These are phyloP conservation scores for Diaporthe destruens DNA, from an alignment of 2,329 filamentous ascomycete species.

Conservation along the genomic window DNA sequence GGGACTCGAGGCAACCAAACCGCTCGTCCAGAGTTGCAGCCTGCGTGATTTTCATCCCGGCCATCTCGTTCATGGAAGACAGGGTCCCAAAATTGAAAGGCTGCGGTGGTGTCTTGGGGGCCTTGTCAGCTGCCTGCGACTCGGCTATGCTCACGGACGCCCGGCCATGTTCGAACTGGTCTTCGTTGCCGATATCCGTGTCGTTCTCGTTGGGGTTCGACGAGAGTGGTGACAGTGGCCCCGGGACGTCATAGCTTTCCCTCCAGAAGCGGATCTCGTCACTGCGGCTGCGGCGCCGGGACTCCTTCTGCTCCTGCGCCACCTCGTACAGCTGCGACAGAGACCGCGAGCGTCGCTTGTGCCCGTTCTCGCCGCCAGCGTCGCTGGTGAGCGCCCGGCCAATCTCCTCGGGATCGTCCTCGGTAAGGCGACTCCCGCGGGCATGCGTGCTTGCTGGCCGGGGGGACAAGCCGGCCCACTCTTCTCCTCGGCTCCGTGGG, in stretches of 20 bases:
- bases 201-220: conserved; percentile 49
- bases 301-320: conserved; percentile 49
- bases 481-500: conserved; percentile 56
- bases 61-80: conserved; percentile 59
- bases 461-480: conserved; percentile 68
- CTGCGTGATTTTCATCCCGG: conserved; percentile 70
- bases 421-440: conserved; percentile 57
- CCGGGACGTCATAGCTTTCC: conserved; percentile 66
- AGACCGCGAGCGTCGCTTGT: conserved; percentile 70
- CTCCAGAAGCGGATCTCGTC: conserved; percentile 76
- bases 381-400: conserved; percentile 74
- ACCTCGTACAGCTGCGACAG: conserved; percentile 66
- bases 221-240: conserved; percentile 64
- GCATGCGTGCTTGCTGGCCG: conserved; percentile 72
- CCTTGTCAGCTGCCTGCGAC: conserved; percentile 49
- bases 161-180: conserved; percentile 48
- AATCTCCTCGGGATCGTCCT: conserved; percentile 66
- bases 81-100: conserved; percentile 69
- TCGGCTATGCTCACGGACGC: conserved; percentile 51
- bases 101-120: conserved; percentile 57
- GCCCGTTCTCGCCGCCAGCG: conserved; percentile 49
- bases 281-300: conserved; percentile 65
- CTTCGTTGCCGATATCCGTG: conserved; percentile 28
- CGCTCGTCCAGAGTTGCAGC: conserved; percentile 66
- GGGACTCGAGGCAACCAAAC: conserved; percentile 63